Conservation (phyloP, 2,329 filamentous ascomycete species). For the Davidsoniella australis region DNA sequence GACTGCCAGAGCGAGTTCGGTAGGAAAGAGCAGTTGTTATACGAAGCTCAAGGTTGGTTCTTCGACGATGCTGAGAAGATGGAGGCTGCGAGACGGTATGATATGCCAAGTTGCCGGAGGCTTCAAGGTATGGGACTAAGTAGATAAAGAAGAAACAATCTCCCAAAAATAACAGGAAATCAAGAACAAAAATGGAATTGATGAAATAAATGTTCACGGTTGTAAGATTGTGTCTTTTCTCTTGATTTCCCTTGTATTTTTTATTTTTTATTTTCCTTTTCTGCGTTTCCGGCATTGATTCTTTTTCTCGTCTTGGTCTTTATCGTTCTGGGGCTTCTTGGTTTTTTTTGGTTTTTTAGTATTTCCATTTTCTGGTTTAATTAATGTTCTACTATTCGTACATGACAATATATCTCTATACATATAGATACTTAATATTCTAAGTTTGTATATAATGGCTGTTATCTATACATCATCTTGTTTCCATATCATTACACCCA, state of each 20-base stretch:
- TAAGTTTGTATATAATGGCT: too few relatives aligned
- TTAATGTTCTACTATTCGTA: too few relatives aligned
- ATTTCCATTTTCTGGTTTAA: too few relatives aligned
- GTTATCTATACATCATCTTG: too few relatives aligned
- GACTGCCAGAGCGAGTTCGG: slow-evolving; percentile 61
- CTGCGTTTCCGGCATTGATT: background rate
- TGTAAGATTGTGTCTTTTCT: background rate
- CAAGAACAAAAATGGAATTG: background rate
- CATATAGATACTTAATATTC: too few relatives aligned
- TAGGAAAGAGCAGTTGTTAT: slow-evolving; percentile 46
- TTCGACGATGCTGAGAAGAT: slow-evolving; percentile 66
- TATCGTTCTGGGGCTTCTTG: background rate
- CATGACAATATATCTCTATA: too few relatives aligned
- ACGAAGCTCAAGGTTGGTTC: slow-evolving; percentile 78
- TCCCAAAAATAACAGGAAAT: background rate
- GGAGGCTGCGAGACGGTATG: slow-evolving; percentile 42
- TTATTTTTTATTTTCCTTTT: background rate
- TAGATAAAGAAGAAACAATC: slow-evolving; percentile 11
- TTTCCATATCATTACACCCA: too few relatives aligned
- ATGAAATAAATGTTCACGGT: background rate
- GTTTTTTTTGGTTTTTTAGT: background rate
- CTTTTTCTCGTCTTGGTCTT: background rate
- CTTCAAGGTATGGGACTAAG: slow-evolving; percentile 27
- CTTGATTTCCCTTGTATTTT: background rate
- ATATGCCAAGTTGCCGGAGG: slow-evolving; percentile 35